phyloP scores from a whole-genome alignment of 164 flowering plant species.

The Cinnamomum chago region DNA sequence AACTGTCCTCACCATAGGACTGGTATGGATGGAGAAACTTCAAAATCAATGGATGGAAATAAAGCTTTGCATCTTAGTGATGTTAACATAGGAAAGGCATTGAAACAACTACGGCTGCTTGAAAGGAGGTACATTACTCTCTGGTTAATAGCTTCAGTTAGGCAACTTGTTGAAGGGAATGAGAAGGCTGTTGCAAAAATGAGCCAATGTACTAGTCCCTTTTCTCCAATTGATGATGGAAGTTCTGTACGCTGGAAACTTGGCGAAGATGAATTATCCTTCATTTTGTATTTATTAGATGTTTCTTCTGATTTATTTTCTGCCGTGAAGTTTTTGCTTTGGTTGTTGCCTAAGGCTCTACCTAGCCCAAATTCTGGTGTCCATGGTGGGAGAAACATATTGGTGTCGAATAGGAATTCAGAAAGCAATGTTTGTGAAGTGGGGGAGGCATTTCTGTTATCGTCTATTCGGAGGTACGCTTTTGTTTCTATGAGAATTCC shows the following conservation, averaged over 20 bases:
- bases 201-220: constrained; percentile 50
- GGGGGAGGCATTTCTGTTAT: constrained; percentile 76
- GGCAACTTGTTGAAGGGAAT: constrained; percentile 63
- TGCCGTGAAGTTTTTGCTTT: constrained; percentile 68
- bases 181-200: constrained; percentile 48
- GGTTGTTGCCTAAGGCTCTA: constrained; percentile 78
- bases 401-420: constrained; percentile 45
- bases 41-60: constrained; percentile 42
- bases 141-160: constrained; percentile 64
- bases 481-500: background rate
- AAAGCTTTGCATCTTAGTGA: constrained; percentile 29
- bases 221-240: constrained; percentile 46
- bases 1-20: constrained; percentile 74
- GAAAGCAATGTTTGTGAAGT: constrained; percentile 71
- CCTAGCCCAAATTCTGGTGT: constrained; percentile 38
- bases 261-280: constrained; percentile 79
- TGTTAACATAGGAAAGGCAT: constrained; percentile 58
- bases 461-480: constrained; percentile 71
- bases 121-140: constrained; percentile 57
- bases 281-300: constrained; percentile 76
- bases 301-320: constrained; percentile 61
- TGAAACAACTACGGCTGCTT: constrained; percentile 55
- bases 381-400: constrained; percentile 54
- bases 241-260: constrained; percentile 67
- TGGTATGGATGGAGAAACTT: constrained; percentile 52